Percentiles rank a stretch among this genome's conserved stretches.
Conservation (phyloP, 768 basidiomycete genomes). For the Russula griseocarnosa region DNA sequence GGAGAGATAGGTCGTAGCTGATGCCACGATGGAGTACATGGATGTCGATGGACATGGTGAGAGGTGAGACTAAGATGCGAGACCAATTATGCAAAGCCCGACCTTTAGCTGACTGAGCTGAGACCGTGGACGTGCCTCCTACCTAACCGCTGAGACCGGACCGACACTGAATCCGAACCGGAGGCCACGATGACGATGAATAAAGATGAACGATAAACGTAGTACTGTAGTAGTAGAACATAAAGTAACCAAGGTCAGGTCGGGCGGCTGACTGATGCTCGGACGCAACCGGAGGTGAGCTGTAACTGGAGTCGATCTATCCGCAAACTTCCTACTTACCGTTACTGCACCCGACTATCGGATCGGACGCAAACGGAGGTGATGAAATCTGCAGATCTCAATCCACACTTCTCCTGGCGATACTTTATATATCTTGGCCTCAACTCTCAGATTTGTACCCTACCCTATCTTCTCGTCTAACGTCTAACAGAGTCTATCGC, state of each 20-base stretch:
- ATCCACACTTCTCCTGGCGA: no score
- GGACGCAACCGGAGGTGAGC: background rate
- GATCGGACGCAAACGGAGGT: constrained; percentile 18
- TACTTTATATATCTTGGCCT: background rate
- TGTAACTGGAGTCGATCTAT: background rate
- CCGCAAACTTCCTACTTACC: background rate
- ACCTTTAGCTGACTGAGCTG: no score
- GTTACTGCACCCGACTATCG: no score
- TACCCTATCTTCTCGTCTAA: background rate
- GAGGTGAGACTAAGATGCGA: background rate
- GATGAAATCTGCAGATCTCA: background rate
- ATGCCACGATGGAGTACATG: constrained; percentile 7
- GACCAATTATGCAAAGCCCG: no score
- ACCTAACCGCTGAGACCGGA: no score
- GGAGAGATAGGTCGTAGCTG: constrained; percentile 4
- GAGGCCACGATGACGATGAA: no score
- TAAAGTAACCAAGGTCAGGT: no score
- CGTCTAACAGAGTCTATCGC: background rate
- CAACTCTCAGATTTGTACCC: background rate
- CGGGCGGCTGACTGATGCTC: background rate
- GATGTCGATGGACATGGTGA: background rate
- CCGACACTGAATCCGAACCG: no score
- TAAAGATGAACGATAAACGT: no score
- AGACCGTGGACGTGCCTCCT: no score
- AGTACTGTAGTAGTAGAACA: no score